Evolutionary conservation across 805 yeast genomes (phyloP), one percentile per base, ranked within the genome.

Genomic region (Yamadazyma kitorensis): DNA sequence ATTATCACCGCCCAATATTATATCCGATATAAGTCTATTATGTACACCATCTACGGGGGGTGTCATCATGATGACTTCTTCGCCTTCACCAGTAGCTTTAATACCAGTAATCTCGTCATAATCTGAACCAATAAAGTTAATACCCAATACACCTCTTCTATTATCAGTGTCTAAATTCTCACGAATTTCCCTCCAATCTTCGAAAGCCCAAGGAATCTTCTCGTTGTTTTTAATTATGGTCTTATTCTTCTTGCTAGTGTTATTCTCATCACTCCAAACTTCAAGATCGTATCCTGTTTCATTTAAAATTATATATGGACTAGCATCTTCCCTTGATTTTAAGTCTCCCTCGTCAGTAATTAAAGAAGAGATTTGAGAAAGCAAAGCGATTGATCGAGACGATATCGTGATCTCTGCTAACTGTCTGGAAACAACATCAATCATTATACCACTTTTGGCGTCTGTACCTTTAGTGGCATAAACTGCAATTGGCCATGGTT

Each of bases 121-220:
- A 0, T 62, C 62, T 0, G 85, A 70, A 24, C 68, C 79, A 2
- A 74, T 27, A 16, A 89, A 56, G 27, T 70, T 67, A n/a, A 89
- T 68, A 0, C 84, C 87, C 19, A 91, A 58, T 3, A 70, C 62
- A 29, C 78, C 80, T n/a, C 67, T 68, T 13, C 72, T 75, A 26
- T 72, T 76, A 36, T 82, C 82, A 4, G 82, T 75, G 41, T 76
- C 80, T 36, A 89, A 62, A 36, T 79, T 78, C 51, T 91, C 96
- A 57, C 98, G 80, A 16, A 88, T 74, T 19, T 72, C 71, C 41
- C 86, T 71, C 97, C 98, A 93, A 52, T 91, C 96, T 49, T 89
- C 95, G 64, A 94, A 94, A 25, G 88, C 80, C 97, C 98, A 93
- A 1, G 86, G 82, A 4, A 76, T 54, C 4, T 59, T 56, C 4